Percentiles rank a stretch among this genome's conserved stretches.
Conservation (phyloP, 768 basidiomycete species). For the Rossbeevera mucosa region DNA sequence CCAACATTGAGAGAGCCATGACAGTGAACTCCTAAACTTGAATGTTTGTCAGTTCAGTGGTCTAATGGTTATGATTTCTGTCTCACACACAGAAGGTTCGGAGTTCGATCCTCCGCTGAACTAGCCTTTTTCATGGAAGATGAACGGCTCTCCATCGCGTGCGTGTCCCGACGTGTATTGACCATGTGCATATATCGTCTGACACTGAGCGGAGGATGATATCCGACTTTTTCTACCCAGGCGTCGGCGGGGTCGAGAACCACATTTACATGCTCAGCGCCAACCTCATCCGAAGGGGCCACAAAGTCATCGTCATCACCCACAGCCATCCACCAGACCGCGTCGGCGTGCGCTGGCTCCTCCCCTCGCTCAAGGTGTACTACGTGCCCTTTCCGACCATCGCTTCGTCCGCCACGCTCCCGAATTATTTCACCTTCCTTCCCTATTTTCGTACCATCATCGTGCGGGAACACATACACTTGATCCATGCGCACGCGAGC, state of each 20-base stretch:
- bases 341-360: constrained; percentile 84
- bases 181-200: neutral
- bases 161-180: neutral
- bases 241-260: constrained; percentile 92
- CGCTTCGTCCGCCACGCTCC: constrained; percentile 88
- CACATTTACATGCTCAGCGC: constrained; percentile 92
- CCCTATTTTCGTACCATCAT: constrained; percentile 91
- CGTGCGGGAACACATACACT: constrained; percentile 75
- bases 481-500: constrained; percentile 90
- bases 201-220: constrained; percentile 63
- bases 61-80: constrained; percentile 38
- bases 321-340: constrained; percentile 86
- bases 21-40: neutral
- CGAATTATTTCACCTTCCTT: constrained; percentile 88
- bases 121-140: constrained; percentile 30
- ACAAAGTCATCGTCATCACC: constrained; percentile 93
- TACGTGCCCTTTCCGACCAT: constrained; percentile 88
- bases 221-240: constrained; percentile 94
- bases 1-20: neutral
- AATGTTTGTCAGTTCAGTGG: constrained; percentile 29
- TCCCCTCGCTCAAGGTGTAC: constrained; percentile 88
- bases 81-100: constrained; percentile 37
- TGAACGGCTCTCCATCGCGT: constrained; percentile 29
- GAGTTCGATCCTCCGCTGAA: constrained; percentile 36
- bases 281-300: constrained; percentile 74